Evolutionary conservation across 192 early-diverging fungal genomes (phyloP), one percentile per base, ranked within the genome.

Genomic region (Thamnidium elegans): DNA sequence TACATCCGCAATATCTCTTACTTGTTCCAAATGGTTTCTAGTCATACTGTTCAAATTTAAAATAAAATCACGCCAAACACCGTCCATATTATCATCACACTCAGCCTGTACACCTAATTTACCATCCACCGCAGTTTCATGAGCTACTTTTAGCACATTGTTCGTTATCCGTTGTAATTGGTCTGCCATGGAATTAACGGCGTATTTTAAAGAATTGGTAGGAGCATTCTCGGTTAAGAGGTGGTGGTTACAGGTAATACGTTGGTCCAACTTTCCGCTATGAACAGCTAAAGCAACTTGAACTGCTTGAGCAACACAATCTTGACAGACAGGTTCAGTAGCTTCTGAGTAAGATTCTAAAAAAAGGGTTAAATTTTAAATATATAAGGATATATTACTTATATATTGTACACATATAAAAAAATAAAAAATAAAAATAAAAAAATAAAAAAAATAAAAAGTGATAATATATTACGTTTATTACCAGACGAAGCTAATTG

Each of bases 41-140:
- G 86, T 83, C 81, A 86, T 84, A 19, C 77, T 77, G 42, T 87
- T 87, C 42, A 86, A 68, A 60, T 85, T 73, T n/a, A 44, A 62
- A 47, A 85, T 74, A 32, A 89, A 71, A 39, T 84, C 73, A 8
- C 71, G 72, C 84, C 84, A 89, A 23, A 73, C 70, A 46, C 87
- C 87, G 4, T 70, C 43, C 42, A 68, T 63, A 26, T 63, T 42
- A 17, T 39, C 42, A 46, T 50, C 48, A 15, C 78, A 71, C 11
- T 73, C 70, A 10, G 78, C 74, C 31, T 91, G 88, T 0, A 86
- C 86, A 50, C 89, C 91, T 4, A 93, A 78, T 42, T 84, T 82
- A 3, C 91, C 89, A 69, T 90, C 83, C 31, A 84, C 79, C 13
- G 84, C 89, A 10, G 86, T 84, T 58, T 90, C 85, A 13, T 79